These are phyloP conservation scores for Ziziphus jujuba DNA, from an alignment of 306 rosid species.

Conservation along the genomic window DNA sequence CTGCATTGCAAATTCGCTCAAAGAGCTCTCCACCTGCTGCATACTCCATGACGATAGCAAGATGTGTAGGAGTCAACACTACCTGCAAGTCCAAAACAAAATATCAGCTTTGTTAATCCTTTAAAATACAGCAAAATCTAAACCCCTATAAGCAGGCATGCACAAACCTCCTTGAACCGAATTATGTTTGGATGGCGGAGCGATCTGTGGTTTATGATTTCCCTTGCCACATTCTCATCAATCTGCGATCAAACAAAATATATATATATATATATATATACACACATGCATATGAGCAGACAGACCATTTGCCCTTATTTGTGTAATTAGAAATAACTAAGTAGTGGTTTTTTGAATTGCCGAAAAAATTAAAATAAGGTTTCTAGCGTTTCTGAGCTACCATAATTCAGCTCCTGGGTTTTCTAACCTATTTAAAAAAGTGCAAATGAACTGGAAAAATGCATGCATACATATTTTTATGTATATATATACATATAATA, in stretches of 20 bases:
- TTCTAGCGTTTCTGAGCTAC: neutral
- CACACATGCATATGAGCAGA: neutral
- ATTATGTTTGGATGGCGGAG: slow-evolving; percentile 83
- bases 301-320: too few species aligned
- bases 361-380: neutral
- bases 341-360: neutral
- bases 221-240: slow-evolving; percentile 83
- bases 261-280: too few species aligned
- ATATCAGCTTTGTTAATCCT: neutral
- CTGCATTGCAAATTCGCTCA: slow-evolving; percentile 72
- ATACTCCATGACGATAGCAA: slow-evolving; percentile 87
- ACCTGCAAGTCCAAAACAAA: slow-evolving; percentile 51
- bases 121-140: slow-evolving; percentile 5
- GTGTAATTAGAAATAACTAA: neutral
- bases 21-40: slow-evolving; percentile 92
- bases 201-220: slow-evolving; percentile 78
- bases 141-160: neutral
- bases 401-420: neutral
- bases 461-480: neutral
- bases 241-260: slow-evolving; percentile 41
- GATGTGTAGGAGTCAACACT: slow-evolving; percentile 83
- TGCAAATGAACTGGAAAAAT: too few species aligned
- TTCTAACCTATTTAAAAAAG: neutral
- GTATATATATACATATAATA: neutral
- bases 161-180: slow-evolving; percentile 69